Percentiles rank a stretch among this genome's conserved stretches.
Evolutionary conservation across 2,329 filamentous ascomycete species (phyloP).

Genomic region (Aspergillus sp.): DNA sequence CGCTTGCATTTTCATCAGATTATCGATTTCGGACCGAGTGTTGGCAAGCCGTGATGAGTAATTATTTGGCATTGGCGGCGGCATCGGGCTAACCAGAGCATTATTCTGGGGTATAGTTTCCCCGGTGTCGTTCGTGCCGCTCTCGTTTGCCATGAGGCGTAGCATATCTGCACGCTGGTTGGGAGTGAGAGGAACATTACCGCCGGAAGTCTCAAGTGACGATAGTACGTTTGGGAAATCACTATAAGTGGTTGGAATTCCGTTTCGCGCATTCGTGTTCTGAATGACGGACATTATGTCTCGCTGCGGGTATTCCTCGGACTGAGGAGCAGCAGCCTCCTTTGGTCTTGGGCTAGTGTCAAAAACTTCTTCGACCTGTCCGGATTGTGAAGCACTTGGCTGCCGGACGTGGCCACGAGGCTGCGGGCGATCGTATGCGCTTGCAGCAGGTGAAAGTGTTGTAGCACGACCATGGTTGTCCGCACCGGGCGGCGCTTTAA

Average conservation of each 20-base stretch:
- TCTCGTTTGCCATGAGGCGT: conserved; percentile 48
- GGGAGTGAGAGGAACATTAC: conserved; percentile 44
- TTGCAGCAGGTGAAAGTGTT: conserved; percentile 37
- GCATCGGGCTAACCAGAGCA: conserved; percentile 56
- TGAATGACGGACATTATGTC: conserved; percentile 52
- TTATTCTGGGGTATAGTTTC: conserved; percentile 49
- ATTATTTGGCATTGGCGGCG: conserved; percentile 55
- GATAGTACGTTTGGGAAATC: conserved; percentile 49
- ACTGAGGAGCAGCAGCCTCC: conserved; percentile 18
- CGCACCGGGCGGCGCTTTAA: conserved; percentile 44
- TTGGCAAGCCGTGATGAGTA: conserved; percentile 55
- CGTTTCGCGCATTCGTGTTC: conserved; percentile 46
- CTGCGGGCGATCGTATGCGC: conserved; percentile 32
- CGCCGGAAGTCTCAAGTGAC: conserved; percentile 44
- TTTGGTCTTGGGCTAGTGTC: conserved; percentile 38
- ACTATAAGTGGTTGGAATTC: conserved; percentile 36
- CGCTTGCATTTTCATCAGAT: conserved; percentile 73
- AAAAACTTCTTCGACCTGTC: conserved; percentile 47
- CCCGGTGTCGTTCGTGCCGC: conserved; percentile 42
- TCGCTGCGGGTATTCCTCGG: conserved; percentile 35
- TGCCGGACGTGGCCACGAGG: conserved; percentile 31
- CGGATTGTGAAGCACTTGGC: conserved; percentile 29
- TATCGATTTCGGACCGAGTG: conserved; percentile 74
- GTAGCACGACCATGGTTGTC: conserved; percentile 32
- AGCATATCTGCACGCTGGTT: conserved; percentile 50